Evolutionary conservation across 768 basidiomycete genomes (phyloP).

Genomic region (Mycena kentingensis): DNA sequence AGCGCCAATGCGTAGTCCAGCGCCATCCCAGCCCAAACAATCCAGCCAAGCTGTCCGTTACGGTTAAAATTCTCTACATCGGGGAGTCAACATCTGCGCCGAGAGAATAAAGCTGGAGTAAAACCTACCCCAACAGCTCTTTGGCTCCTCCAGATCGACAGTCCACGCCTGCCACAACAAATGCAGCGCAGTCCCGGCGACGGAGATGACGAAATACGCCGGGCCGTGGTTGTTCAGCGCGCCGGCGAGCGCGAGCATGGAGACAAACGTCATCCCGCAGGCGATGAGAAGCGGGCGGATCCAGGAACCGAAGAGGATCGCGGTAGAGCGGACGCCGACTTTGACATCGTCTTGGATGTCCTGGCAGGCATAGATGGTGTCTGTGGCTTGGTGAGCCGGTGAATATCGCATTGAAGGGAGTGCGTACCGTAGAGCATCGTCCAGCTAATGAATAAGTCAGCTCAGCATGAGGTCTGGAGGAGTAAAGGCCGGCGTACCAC

Average conservation of each 20-base stretch:
- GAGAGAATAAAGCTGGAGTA: constrained; percentile 18
- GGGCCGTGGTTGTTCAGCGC: constrained; percentile 53
- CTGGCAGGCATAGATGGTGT: constrained; percentile 80
- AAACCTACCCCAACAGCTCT: constrained; percentile 53
- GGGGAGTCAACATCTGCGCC: constrained; percentile 2
- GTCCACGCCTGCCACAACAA: constrained; percentile 51
- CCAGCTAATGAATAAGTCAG: constrained; percentile 35
- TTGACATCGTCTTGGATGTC: constrained; percentile 74
- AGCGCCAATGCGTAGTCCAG: constrained; percentile 46
- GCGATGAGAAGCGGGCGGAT: constrained; percentile 57
- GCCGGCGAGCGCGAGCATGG: constrained; percentile 54
- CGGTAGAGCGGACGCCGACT: constrained; percentile 76
- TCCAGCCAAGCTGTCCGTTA: constrained; percentile 49
- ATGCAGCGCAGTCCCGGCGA: constrained; percentile 47
- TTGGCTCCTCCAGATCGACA: constrained; percentile 43
- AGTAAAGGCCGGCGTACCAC: constrained; percentile 35
- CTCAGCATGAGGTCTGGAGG: not conserved
- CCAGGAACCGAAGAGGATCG: constrained; percentile 65
- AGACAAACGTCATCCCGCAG: constrained; percentile 55
- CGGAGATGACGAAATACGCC: constrained; percentile 46
- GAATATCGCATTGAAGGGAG: constrained; percentile 14
- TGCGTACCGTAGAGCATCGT: constrained; percentile 49
- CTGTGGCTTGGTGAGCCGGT: constrained; percentile 19
- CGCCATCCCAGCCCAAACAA: constrained; percentile 47
- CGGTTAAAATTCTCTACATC: constrained; percentile 46